A percentile compares a stretch with the other conserved stretches of the same genome.
phyloP scores from a whole-genome alignment of 345 rosid genomes.

The Populus deltoides region DNA sequence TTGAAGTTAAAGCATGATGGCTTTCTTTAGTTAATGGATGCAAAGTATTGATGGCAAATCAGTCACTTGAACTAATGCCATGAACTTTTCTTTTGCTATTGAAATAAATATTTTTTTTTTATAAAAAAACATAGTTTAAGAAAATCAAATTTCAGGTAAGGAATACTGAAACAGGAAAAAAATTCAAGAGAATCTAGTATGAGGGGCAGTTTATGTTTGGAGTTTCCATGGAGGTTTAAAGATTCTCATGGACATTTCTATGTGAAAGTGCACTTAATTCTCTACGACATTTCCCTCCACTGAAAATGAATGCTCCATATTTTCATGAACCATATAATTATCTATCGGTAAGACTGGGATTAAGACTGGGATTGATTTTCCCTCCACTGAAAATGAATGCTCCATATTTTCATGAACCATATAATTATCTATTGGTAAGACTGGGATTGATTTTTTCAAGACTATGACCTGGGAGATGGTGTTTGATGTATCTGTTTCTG shows the following conservation, averaged over 20 bases:
- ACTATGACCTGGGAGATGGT: not conserved
- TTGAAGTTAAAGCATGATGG: conserved; percentile 2
- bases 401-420: too few relatives aligned
- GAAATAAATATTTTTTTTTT: not conserved
- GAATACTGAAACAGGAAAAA: not conserved
- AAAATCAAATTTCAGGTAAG: not conserved
- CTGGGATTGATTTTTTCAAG: not conserved
- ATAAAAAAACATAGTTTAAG: not conserved
- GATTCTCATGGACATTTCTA: not conserved
- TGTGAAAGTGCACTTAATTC: not conserved
- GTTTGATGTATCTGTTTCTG: not conserved
- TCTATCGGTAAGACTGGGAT: not conserved
- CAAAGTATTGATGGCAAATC: not conserved
- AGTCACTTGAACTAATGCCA: not conserved
- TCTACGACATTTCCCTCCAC: not conserved
- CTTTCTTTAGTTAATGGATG: not conserved
- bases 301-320: too few relatives aligned
- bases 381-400: not conserved
- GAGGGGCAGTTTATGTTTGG: not conserved
- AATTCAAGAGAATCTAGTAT: not conserved
- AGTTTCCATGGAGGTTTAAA: not conserved
- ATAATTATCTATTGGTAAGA: not conserved
- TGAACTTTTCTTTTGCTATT: not conserved
- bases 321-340: too few relatives aligned
- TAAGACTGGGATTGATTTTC: too few relatives aligned